These are phyloP conservation scores for Cucurbita argyrosperma DNA, from an alignment of 306 rosid species.

Conservation along the genomic window DNA sequence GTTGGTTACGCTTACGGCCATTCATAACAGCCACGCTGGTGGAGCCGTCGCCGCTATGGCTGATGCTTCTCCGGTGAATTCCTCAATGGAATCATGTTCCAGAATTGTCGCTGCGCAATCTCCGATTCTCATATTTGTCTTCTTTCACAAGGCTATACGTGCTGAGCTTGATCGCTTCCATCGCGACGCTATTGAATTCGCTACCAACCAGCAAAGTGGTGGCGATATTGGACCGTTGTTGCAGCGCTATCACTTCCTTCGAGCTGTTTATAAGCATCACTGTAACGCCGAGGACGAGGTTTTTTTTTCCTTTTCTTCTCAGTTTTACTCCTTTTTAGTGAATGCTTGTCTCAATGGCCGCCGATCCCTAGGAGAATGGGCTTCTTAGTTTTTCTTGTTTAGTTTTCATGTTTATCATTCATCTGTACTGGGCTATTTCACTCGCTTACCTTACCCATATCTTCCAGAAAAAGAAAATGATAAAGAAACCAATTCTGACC, in stretches of 20 bases:
- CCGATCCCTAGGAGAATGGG: background rate
- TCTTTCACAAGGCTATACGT: conserved; percentile 82
- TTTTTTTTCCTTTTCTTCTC: conserved; percentile 6
- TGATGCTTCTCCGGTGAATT: conserved; percentile 25
- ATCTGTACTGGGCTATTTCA: background rate
- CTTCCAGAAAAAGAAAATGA: no score
- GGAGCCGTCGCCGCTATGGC: conserved; percentile 14
- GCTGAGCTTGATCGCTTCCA: conserved; percentile 79
- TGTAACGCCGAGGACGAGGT: conserved; percentile 98
- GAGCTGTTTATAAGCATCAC: conserved; percentile 77
- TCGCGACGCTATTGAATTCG: conserved; percentile 63
- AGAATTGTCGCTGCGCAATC: conserved; percentile 35
- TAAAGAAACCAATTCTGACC: background rate
- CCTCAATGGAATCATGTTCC: conserved; percentile 23
- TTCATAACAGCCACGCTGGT: conserved; percentile 26
- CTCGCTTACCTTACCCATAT: no score
- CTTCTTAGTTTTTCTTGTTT: background rate
- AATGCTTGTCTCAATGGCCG: background rate
- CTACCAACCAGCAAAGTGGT: conserved; percentile 36
- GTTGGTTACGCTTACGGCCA: background rate
- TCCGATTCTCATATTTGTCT: conserved; percentile 71
- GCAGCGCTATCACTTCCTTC: conserved; percentile 63
- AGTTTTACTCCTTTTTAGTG: background rate
- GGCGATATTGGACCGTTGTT: conserved; percentile 51
- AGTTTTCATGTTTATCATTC: background rate